Base-by-base conservation (phyloP, 2,329 filamentous ascomycete species). In the Aspergillus fijiensis region DNA sequence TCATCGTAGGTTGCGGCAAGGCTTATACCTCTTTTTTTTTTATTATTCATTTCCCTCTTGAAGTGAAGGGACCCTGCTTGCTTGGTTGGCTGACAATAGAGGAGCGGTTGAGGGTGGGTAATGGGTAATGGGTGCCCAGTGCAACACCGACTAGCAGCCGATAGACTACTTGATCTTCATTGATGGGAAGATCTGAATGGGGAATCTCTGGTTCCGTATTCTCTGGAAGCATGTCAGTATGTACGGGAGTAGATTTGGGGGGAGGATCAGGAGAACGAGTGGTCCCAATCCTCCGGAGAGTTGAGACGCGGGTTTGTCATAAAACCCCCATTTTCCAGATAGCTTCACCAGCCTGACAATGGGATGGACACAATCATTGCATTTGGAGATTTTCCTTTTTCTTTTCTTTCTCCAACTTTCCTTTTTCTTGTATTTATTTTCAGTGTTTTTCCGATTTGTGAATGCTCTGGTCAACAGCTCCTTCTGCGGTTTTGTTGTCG, bases 161-260 rank as follows among this genome's bases (percentile, higher is more conserved):
- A 73, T 74, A 73, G 71, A 72, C 39, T 45, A 45, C 65, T 67
- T 70, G 72, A 73, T 73, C 70, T 72, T 65, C 69, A 63, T 69
- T 63, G 33, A 69, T 64, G 61, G 70, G 16, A 65, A 71, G 71
- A 74, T 74, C 72, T 67, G 61, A 57, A 58, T 63, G 61, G 61
- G 61, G 57, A 57, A 55, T 51, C 49, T 61, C 54, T 53, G 11
- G 48, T 42, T 56, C 51, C 48, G 55, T 60, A 23, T 21, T 49
- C 57, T 59, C 47, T 54, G 58, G 60, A 53, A 59, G 55, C 58
- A 55, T 61, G 54, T 56, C 23, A 58, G 50, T 42, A 57, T 49
- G 58, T 49, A 49, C 42, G 45, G 39, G 42, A 52, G 25, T 62
- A 29, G 23, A 59, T 57, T 48, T 31, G 55, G 56, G 33, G 31